A percentile compares a stretch with the other conserved stretches of the same genome.
Conservation (phyloP, 2,329 filamentous ascomycete genomes). For the Pochonia chlamydosporia region DNA sequence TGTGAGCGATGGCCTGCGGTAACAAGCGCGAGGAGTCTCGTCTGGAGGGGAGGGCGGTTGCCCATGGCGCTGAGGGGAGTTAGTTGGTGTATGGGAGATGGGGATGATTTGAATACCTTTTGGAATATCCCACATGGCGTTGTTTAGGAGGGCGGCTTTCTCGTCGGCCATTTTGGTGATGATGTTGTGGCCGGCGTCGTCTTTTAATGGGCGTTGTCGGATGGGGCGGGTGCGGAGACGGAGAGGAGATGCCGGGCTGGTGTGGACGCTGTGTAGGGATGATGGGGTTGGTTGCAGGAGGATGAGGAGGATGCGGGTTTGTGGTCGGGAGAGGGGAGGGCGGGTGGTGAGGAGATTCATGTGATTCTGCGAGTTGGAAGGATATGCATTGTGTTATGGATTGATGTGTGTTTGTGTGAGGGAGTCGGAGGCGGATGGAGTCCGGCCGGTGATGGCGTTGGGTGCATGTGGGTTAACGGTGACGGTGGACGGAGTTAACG, state of each 20-base stretch:
- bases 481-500: too few relatives aligned
- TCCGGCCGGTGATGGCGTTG: too few relatives aligned
- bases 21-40: constrained; percentile 26
- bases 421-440: too few relatives aligned
- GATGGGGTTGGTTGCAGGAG: background rate
- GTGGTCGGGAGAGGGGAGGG: too few relatives aligned
- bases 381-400: too few relatives aligned
- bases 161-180: constrained; percentile 2
- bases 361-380: too few relatives aligned
- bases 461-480: too few relatives aligned
- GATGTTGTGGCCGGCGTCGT: background rate
- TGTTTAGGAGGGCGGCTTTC: background rate
- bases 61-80: constrained; percentile 24
- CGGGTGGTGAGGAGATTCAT: too few relatives aligned
- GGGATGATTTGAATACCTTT: background rate
- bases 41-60: constrained; percentile 23
- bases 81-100: background rate
- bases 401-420: too few relatives aligned
- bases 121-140: background rate
- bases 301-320: background rate
- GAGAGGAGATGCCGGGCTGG: background rate
- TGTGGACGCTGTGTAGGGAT: background rate
- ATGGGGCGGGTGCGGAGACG: background rate
- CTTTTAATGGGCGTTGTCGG: background rate
- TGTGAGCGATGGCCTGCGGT: constrained; percentile 72